These are phyloP conservation scores for Aspergillus awamori DNA, from an alignment of 2,329 filamentous ascomycete species.

Conservation along the genomic window DNA sequence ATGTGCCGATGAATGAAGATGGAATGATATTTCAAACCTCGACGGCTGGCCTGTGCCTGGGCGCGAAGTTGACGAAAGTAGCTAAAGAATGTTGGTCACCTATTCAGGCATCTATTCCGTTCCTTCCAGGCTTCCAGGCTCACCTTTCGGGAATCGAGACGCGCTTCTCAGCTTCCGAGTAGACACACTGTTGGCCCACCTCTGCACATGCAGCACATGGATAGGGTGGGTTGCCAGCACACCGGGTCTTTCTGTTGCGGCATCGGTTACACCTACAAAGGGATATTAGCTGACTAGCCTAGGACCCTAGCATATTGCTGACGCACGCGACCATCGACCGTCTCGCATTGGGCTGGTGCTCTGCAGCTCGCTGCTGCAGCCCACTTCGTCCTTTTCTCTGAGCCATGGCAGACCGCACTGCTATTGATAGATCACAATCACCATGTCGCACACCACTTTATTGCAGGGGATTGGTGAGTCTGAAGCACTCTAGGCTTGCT, in stretches of 20 bases:
- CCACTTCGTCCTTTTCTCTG: slow-evolving; percentile 13
- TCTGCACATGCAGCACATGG: slow-evolving; percentile 40
- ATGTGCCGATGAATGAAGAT: not conserved
- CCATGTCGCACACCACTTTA: slow-evolving; percentile 13
- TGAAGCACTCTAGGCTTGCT: not conserved
- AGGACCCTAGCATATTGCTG: not conserved
- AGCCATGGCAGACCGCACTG: slow-evolving; percentile 14
- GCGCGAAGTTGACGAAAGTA: slow-evolving; percentile 39
- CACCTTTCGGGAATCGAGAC: slow-evolving; percentile 42
- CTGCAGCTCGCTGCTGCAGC: slow-evolving; percentile 18
- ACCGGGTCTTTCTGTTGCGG: slow-evolving; percentile 40
- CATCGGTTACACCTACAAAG: slow-evolving; percentile 40
- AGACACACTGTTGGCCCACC: slow-evolving; percentile 36
- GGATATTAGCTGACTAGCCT: slow-evolving; percentile 1
- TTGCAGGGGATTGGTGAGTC: no score
- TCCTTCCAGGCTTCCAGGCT: slow-evolving; percentile 2
- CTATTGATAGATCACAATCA: not conserved
- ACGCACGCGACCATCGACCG: slow-evolving; percentile 36
- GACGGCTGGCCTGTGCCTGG: slow-evolving; percentile 28
- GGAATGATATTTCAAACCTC: slow-evolving; percentile 11
- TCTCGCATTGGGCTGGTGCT: slow-evolving; percentile 23
- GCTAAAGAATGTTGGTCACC: slow-evolving; percentile 20
- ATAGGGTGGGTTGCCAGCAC: slow-evolving; percentile 38
- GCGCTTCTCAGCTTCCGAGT: slow-evolving; percentile 41
- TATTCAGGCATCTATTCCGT: not conserved